Evolutionary conservation across 2,329 filamentous ascomycete species (phyloP).

Genomic region (Magnaporthiopsis rhizophila): DNA sequence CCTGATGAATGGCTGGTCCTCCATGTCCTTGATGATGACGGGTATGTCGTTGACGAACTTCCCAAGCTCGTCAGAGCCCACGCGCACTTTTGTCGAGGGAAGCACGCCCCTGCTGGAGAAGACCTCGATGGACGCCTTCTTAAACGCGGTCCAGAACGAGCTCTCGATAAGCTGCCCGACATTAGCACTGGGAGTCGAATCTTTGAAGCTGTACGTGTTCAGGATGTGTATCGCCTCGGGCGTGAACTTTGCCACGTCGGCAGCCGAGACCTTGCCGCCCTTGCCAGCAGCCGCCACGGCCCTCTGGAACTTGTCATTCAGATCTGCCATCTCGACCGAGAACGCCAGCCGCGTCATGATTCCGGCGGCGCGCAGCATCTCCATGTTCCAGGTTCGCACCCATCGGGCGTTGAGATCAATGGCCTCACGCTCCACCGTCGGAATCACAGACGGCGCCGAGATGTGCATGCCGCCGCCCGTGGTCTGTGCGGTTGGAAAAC

Average conservation of each 20-base stretch:
- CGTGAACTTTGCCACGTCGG: slow-evolving; percentile 59
- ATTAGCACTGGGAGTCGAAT: slow-evolving; percentile 80
- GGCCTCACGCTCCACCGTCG: slow-evolving; percentile 92
- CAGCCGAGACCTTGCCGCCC: slow-evolving; percentile 47
- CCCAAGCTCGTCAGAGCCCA: slow-evolving; percentile 57
- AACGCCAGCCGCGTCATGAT: slow-evolving; percentile 87
- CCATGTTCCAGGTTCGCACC: slow-evolving; percentile 91
- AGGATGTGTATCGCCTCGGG: slow-evolving; percentile 76
- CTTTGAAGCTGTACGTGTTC: slow-evolving; percentile 78
- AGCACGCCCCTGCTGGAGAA: slow-evolving; percentile 83
- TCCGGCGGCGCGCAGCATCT: slow-evolving; percentile 84
- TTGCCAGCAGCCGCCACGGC: slow-evolving; percentile 28
- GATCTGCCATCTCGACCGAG: slow-evolving; percentile 72
- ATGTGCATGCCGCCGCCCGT: slow-evolving; percentile 91
- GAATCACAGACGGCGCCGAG: slow-evolving; percentile 91
- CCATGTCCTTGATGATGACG: slow-evolving; percentile 70
- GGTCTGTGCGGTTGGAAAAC: slow-evolving; percentile 94
- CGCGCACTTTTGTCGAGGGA: slow-evolving; percentile 72
- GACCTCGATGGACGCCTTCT: slow-evolving; percentile 74
- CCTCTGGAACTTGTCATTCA: slow-evolving; percentile 53
- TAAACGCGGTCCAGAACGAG: slow-evolving; percentile 90
- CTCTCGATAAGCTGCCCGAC: slow-evolving; percentile 87
- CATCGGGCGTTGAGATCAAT: slow-evolving; percentile 95
- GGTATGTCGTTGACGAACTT: slow-evolving; percentile 85
- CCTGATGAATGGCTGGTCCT: slow-evolving; percentile 65